These are phyloP conservation scores for Fusarium compactum DNA, from an alignment of 2,329 filamentous ascomycete species.

Conservation along the genomic window DNA sequence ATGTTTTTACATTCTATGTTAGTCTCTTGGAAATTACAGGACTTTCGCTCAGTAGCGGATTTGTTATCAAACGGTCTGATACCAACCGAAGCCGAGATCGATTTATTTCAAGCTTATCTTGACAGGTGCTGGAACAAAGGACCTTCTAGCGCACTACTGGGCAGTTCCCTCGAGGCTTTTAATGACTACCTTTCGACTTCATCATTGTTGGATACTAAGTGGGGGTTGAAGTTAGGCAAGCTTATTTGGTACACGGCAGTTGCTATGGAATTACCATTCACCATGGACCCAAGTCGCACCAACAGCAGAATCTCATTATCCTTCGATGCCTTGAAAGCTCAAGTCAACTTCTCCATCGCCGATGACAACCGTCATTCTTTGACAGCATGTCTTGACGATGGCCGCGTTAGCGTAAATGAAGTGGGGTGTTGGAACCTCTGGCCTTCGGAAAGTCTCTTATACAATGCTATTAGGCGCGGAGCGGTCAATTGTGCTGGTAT, in stretches of 20 bases:
- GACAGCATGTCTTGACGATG: background rate
- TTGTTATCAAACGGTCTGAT: background rate
- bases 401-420: background rate
- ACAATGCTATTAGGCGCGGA: background rate
- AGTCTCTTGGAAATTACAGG: background rate
- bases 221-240: background rate
- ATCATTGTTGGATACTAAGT: accelerated
- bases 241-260: background rate
- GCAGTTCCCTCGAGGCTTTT: background rate
- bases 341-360: background rate
- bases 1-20: background rate
- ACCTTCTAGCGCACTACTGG: too few species aligned
- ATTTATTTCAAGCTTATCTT: background rate
- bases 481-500: background rate
- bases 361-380: background rate
- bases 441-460: background rate
- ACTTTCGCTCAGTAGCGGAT: background rate
- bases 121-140: too few species aligned
- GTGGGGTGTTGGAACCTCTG: accelerated
- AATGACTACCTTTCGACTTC: background rate
- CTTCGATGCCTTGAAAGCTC: accelerated
- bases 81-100: accelerated
- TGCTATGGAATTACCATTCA: background rate
- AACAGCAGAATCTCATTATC: background rate
- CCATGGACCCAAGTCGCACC: background rate